Evolutionary conservation across 805 yeast species (phyloP), one percentile per base, ranked within the genome.

Genomic region (Millerozyma miso): DNA sequence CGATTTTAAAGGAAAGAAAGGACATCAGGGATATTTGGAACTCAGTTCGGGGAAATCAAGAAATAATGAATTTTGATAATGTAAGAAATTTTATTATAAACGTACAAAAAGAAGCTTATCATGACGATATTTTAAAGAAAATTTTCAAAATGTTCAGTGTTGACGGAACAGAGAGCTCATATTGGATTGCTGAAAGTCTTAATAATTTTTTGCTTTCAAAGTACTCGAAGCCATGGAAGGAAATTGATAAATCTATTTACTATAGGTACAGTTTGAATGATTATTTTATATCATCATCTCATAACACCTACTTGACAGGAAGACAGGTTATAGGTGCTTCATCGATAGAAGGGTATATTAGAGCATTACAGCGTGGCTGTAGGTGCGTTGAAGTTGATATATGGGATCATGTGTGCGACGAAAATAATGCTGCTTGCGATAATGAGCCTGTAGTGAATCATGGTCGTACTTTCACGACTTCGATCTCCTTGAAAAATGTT

Each of bases 381-480:
- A 72, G 97, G 36, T 90, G 97, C 48, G 73, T 93, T n/a, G 99
- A 93, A 56, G 80, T 93, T 33, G 99, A 93, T 61, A 73, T 93
- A 16, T 93, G 99, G 99, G 96, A 91, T 65, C 86, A 83, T 17
- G 81, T 77, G 29, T 37, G 38, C 6, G 60, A 47, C n/a, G 58
- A 65, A 3, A 46, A 40, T 6, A 37, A 42, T 20, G 42, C 35
- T 20, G 31, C 15, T 8, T 38, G 49, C 10, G 62, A 58, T 12
- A 62, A 65, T 10, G 90, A 84, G 0, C 99, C 99, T 0, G 77
- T 87, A 0, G 97, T 93, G 0, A 84, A 85, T 20, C 99, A 93
- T 62, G 99, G 99, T 0, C 67, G 83, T 38, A 80, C 96, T 0
- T 78, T 93, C 48, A 88, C 98, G 0, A 73, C 83, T 0, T 78